These are phyloP conservation scores for Nakaseomyces sp. DNA, from an alignment of 1,139 yeast species.

Conservation along the genomic window DNA sequence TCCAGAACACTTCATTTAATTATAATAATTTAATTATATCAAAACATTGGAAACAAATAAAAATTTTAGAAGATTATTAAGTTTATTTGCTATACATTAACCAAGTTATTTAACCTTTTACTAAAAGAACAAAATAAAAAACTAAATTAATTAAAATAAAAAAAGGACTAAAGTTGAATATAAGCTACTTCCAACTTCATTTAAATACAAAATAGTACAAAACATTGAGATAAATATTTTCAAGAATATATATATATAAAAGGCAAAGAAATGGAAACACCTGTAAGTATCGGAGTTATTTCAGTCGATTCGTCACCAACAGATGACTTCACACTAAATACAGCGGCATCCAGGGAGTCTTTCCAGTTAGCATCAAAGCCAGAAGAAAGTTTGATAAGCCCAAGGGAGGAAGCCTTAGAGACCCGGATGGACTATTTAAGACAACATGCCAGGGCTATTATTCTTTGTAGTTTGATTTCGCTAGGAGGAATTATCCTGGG, in stretches of 20 bases:
- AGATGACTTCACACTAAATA: constrained; percentile 1
- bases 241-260: not conserved
- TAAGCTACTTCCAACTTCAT: no score
- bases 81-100: no score
- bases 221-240: no score
- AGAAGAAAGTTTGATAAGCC: not conserved
- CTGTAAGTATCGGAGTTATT: constrained; percentile 3
- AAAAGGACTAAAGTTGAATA: no score
- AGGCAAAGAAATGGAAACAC: not conserved
- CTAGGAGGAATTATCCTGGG: constrained; percentile 67
- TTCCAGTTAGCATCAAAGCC: constrained; percentile 1
- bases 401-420: not conserved
- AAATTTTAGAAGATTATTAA: no score
- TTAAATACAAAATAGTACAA: no score
- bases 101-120: no score
- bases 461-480: constrained; percentile 36
- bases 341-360: constrained; percentile 1
- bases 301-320: not conserved
- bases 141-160: no score
- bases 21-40: no score
- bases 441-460: constrained; percentile 15
- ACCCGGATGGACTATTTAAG: not conserved
- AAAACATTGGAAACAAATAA: no score
- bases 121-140: no score
- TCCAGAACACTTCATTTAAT: no score